A percentile compares a stretch with the other conserved stretches of the same genome.
These are phyloP conservation scores for Chlamydomonas sphaeroides DNA, from an alignment of 139 green algal species.

Conservation along the genomic window DNA sequence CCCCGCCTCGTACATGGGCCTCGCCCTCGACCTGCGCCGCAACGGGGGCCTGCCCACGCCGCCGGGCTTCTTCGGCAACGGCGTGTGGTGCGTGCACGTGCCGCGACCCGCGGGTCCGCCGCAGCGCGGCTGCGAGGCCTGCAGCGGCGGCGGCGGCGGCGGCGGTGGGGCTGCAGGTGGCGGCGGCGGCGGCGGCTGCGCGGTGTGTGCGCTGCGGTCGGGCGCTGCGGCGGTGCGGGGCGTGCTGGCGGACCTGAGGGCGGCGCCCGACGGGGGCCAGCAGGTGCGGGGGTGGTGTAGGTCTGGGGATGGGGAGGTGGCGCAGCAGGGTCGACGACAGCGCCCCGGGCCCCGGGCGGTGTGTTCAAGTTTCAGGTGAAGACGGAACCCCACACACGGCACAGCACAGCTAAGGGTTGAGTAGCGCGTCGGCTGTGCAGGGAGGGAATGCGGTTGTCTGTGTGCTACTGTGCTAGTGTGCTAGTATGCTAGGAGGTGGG, in stretches of 20 bases:
- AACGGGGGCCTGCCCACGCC: constrained; percentile 28
- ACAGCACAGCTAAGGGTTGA: too few relatives aligned
- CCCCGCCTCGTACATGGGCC: constrained; percentile 22
- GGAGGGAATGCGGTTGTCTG: too few relatives aligned
- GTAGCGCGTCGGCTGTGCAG: too few relatives aligned
- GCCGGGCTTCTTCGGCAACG: background rate
- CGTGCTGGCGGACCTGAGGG: constrained; percentile 3
- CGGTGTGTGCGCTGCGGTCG: background rate
- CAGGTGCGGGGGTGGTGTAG: too few relatives aligned
- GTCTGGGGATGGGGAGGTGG: too few relatives aligned
- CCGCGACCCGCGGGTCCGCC: background rate
- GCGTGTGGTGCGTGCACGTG: constrained; percentile 43
- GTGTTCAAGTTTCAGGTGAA: too few relatives aligned
- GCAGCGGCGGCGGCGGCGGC: background rate
- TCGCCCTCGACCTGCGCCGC: constrained; percentile 43
- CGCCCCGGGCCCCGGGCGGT: too few relatives aligned
- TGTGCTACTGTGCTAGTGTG: too few relatives aligned
- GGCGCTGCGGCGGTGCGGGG: constrained; percentile 23
- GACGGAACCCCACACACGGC: too few relatives aligned
- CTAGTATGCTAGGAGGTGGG: too few relatives aligned
- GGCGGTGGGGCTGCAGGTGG: background rate
- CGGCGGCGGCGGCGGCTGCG: background rate
- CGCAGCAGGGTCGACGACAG: too few relatives aligned
- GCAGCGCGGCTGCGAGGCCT: background rate
- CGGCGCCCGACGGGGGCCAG: background rate